Percentiles rank a stretch among this genome's conserved stretches.
Evolutionary conservation across 1,284 basidiomycete species (phyloP).

Genomic region (Ceratobasidium sp.): DNA sequence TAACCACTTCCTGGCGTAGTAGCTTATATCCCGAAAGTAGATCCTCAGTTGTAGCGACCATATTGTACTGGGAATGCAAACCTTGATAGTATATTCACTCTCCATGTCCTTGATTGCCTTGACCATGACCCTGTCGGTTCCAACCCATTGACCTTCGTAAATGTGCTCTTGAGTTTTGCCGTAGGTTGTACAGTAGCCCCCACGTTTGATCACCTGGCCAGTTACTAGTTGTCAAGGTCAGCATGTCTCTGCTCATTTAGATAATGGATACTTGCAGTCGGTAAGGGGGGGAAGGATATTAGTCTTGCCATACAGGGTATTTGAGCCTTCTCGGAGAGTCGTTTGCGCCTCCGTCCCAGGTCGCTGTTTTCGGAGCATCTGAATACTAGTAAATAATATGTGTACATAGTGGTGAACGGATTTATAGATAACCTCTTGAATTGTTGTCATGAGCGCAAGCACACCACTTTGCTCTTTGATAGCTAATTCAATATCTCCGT

Average conservation of each 20-base stretch:
- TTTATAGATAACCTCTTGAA: slow-evolving; percentile 17
- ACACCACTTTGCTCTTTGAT: slow-evolving; percentile 28
- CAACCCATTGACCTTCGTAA: slow-evolving; percentile 36
- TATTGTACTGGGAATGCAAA: background rate
- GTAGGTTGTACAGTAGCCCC: background rate
- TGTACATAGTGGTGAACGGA: background rate
- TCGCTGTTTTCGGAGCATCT: slow-evolving; percentile 29
- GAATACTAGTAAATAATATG: background rate
- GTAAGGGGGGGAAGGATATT: slow-evolving; percentile 5
- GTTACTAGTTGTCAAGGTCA: slow-evolving; percentile 10
- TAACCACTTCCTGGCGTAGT: background rate
- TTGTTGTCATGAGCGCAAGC: slow-evolving; percentile 5
- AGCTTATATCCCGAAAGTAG: background rate
- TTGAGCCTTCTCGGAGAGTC: slow-evolving; percentile 33
- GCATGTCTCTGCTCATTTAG: background rate
- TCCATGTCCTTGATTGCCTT: slow-evolving; percentile 6
- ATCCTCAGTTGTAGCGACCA: background rate
- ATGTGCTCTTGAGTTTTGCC: background rate
- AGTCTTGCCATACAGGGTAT: slow-evolving; percentile 24
- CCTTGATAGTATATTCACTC: background rate
- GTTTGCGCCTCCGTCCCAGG: slow-evolving; percentile 17
- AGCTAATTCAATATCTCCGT: slow-evolving; percentile 22
- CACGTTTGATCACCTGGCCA: slow-evolving; percentile 31
- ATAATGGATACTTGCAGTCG: background rate
- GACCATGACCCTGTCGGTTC: slow-evolving; percentile 25